Percentiles rank a stretch among this genome's conserved stretches.
phyloP scores from a whole-genome alignment of 257 asterid genomes.

The Solanum medicagineum region DNA sequence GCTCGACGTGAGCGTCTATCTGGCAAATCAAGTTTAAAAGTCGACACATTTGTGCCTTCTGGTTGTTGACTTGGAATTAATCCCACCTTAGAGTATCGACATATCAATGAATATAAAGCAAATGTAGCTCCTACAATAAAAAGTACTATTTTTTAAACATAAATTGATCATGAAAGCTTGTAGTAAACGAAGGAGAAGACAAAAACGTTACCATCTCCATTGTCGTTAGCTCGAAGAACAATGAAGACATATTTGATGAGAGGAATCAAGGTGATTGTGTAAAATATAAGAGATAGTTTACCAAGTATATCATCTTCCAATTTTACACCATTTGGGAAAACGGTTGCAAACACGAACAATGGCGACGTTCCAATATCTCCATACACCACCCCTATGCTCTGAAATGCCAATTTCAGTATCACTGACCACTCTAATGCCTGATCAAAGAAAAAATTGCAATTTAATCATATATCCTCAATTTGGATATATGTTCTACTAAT shows the following conservation, averaged over 20 bases:
- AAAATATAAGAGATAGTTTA: conserved; percentile 12
- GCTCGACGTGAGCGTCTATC: conserved; percentile 17
- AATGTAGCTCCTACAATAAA: conserved; percentile 54
- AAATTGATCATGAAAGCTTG: neutral
- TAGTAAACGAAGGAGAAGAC: neutral
- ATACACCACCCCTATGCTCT: conserved; percentile 26
- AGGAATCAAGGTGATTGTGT: conserved; percentile 21
- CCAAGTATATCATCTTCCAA: conserved; percentile 19
- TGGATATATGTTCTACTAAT: too few relatives aligned
- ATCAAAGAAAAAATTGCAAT: neutral
- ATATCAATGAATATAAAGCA: conserved; percentile 57
- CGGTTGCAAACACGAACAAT: neutral
- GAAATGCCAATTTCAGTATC: conserved; percentile 19
- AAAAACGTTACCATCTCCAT: conserved; percentile 19
- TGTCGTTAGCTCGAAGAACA: conserved; percentile 23
- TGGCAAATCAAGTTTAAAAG: conserved; percentile 23
- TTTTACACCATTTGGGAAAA: neutral
- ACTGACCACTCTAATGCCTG: neutral
- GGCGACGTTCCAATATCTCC: conserved; percentile 29
- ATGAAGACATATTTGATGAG: conserved; percentile 21
- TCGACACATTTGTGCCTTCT: conserved; percentile 43
- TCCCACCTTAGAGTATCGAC: conserved; percentile 48
- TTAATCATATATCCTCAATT: neutral
- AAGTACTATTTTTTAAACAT: neutral
- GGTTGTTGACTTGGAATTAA: conserved; percentile 35